Evolutionary conservation across 331 rosid species (phyloP).

Genomic region (Rhamnella rubrinervis): DNA sequence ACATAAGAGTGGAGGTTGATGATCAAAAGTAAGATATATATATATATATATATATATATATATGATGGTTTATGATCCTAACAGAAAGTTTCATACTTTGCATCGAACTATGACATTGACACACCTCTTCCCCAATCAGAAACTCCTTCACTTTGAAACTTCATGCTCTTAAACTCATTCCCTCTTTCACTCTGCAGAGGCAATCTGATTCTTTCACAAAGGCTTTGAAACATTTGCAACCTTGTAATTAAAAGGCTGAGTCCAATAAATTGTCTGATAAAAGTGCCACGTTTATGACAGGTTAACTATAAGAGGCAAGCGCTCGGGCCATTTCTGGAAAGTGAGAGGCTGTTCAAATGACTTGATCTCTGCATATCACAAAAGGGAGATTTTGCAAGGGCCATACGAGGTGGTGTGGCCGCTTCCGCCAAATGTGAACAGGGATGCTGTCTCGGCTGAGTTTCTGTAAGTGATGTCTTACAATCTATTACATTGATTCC

Average conservation of each 20-base stretch:
- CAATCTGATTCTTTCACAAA: background rate
- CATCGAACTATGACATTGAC: background rate
- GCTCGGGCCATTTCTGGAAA: slow-evolving; percentile 37
- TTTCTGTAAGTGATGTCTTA: slow-evolving; percentile 50
- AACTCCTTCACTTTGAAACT: too few species aligned
- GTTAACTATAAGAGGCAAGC: slow-evolving; percentile 55
- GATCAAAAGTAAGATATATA: slow-evolving; percentile 59
- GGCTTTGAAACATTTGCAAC: background rate
- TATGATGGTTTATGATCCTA: background rate
- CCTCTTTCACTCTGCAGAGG: too few species aligned
- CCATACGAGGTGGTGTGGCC: slow-evolving; percentile 72
- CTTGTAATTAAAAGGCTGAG: background rate
- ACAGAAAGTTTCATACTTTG: background rate
- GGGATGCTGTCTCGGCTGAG: slow-evolving; percentile 66
- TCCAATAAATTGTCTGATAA: background rate
- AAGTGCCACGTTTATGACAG: slow-evolving; percentile 35
- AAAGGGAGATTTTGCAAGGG: slow-evolving; percentile 63
- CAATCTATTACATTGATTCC: background rate
- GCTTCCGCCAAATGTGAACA: slow-evolving; percentile 64
- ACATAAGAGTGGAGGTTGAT: slow-evolving; percentile 81
- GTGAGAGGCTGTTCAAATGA: slow-evolving; percentile 34
- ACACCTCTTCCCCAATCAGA: too few species aligned
- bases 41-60: background rate
- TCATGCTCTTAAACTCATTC: too few species aligned
- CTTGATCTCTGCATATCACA: slow-evolving; percentile 53